These are phyloP conservation scores for Geotrichum reessii DNA, from an alignment of 1,139 yeast genomes.

Conservation along the genomic window DNA sequence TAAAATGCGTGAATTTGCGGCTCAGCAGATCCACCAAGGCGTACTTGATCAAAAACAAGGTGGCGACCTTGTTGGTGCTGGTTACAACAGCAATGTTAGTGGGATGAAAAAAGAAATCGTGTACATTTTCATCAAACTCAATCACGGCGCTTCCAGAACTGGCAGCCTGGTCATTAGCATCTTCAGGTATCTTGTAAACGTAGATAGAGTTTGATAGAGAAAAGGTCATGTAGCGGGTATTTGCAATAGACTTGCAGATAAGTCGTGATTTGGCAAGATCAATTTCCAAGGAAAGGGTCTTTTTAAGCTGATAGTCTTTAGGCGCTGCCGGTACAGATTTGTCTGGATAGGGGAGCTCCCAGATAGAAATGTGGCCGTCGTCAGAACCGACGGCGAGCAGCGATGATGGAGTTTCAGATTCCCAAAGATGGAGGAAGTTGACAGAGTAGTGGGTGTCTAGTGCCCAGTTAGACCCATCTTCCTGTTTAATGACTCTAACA, in stretches of 20 bases:
- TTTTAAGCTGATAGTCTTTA: background rate
- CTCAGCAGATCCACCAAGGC: slow-evolving; percentile 4
- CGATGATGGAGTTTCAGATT: slow-evolving; percentile 10
- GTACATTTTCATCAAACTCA: slow-evolving; percentile 6
- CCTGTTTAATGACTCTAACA: slow-evolving; percentile 29
- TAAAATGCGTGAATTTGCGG: slow-evolving; percentile 1
- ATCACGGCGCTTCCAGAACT: slow-evolving; percentile 5
- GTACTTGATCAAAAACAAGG: background rate
- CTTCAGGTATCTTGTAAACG: slow-evolving; percentile 2
- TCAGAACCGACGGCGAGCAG: slow-evolving; percentile 14
- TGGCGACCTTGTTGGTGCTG: background rate
- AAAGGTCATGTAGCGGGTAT: slow-evolving; percentile 9
- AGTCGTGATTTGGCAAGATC: background rate
- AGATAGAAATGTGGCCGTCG: slow-evolving; percentile 10
- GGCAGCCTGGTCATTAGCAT: background rate
- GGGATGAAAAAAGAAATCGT: slow-evolving; percentile 9
- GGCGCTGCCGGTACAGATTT: background rate
- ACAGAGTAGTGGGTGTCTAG: slow-evolving; percentile 14
- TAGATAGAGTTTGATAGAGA: slow-evolving; percentile 5
- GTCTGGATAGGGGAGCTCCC: slow-evolving; percentile 10
- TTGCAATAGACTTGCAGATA: slow-evolving; percentile 14
- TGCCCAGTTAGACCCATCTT: slow-evolving; percentile 26
- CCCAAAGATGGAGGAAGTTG: slow-evolving; percentile 14
- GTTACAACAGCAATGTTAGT: slow-evolving; percentile 1
- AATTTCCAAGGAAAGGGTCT: slow-evolving; percentile 4